Percentiles rank a stretch among this genome's conserved stretches.
phyloP scores from a whole-genome alignment of 1,284 basidiomycete genomes.

The Taiwanofungus camphoratus region DNA sequence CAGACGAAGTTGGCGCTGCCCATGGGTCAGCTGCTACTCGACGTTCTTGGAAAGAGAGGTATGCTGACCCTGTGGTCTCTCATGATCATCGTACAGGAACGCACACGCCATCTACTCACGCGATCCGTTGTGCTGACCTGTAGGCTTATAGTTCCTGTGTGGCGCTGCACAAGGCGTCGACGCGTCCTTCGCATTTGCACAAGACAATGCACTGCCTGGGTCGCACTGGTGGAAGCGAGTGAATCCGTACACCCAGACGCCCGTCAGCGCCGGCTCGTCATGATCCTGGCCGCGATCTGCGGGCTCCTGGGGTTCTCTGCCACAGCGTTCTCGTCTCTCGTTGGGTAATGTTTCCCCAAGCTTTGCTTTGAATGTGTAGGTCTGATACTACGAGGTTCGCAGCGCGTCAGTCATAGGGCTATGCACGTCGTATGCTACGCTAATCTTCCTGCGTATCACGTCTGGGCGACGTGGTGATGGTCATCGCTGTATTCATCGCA shows the following conservation, averaged over 20 bases:
- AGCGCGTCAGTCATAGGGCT: constrained; percentile 60
- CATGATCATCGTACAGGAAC: constrained; percentile 62
- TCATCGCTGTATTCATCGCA: constrained; percentile 50
- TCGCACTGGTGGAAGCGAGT: constrained; percentile 62
- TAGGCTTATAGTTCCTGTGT: constrained; percentile 47
- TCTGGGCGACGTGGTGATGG: constrained; percentile 53
- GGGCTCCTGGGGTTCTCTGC: constrained; percentile 61
- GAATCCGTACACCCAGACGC: constrained; percentile 52
- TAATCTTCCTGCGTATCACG: constrained; percentile 58
- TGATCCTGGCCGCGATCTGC: constrained; percentile 46
- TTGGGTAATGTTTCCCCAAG: constrained; percentile 38
- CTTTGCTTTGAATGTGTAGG: not conserved
- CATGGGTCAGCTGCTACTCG: constrained; percentile 65
- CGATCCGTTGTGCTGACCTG: not conserved
- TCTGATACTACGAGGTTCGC: not conserved
- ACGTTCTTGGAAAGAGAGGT: constrained; percentile 59
- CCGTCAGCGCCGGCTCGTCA: constrained; percentile 69
- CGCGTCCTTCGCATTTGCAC: constrained; percentile 69
- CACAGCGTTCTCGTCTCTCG: constrained; percentile 56
- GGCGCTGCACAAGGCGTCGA: constrained; percentile 70
- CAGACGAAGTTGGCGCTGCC: constrained; percentile 47
- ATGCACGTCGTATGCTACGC: constrained; percentile 55
- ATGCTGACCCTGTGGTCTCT: constrained; percentile 68
- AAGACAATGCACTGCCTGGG: constrained; percentile 67
- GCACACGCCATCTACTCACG: not conserved